phyloP scores from a whole-genome alignment of 352 stramenopile genomes.

The Phytophthora citrophthora region DNA sequence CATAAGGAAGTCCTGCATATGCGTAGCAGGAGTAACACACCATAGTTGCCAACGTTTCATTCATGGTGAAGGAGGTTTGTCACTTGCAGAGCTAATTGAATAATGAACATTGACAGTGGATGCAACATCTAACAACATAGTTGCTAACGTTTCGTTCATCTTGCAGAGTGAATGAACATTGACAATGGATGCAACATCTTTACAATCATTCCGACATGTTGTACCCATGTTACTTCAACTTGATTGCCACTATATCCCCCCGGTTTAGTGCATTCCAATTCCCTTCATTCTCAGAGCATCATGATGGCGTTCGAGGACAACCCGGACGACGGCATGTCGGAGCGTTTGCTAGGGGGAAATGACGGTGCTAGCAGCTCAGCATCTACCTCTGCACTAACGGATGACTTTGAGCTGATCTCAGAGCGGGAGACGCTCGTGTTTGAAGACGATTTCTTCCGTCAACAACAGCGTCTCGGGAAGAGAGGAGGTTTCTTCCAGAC shows the following conservation, averaged over 20 bases:
- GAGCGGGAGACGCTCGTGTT: slow-evolving; percentile 84
- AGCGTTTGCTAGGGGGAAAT: slow-evolving; percentile 30
- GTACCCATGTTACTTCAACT: neutral
- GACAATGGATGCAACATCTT: neutral
- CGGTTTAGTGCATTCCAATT: slow-evolving; percentile 2
- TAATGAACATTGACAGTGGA: neutral
- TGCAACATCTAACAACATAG: slow-evolving; percentile 35
- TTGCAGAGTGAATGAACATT: too few species aligned
- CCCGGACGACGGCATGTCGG: slow-evolving; percentile 28
- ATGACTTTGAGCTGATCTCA: slow-evolving; percentile 77
- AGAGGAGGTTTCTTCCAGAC: slow-evolving; percentile 65
- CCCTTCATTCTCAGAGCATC: slow-evolving; percentile 22
- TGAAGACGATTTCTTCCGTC: slow-evolving; percentile 57
- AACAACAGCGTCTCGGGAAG: slow-evolving; percentile 40
- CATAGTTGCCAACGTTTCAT: slow-evolving; percentile 58
- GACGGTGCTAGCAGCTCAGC: slow-evolving; percentile 6
- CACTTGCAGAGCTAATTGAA: neutral
- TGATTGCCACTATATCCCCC: slow-evolving; percentile 1
- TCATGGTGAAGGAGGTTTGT: neutral
- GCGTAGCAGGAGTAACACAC: slow-evolving; percentile 68
- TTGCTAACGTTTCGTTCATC: slow-evolving; percentile 52
- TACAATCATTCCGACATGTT: slow-evolving; percentile 1
- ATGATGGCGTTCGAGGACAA: slow-evolving; percentile 61
- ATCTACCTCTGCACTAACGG: slow-evolving; percentile 12
- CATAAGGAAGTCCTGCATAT: slow-evolving; percentile 74